These are phyloP conservation scores for Exsudoporus frostii DNA, from an alignment of 768 basidiomycete species.

Conservation along the genomic window DNA sequence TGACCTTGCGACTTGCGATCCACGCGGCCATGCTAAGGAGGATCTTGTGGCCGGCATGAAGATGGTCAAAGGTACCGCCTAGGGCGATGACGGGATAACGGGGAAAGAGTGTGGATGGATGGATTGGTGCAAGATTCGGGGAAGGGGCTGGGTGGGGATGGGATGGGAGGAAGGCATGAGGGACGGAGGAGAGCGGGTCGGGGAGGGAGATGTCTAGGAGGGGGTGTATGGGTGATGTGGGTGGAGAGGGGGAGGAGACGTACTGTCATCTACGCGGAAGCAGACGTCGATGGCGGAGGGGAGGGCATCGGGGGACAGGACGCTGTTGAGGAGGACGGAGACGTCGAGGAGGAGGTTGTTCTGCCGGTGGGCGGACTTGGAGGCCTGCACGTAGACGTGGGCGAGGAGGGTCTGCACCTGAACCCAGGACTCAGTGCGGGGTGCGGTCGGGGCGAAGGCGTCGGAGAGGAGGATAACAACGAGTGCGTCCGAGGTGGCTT, in stretches of 20 bases:
- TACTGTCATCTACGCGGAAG: conserved; percentile 45
- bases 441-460: conserved; percentile 42
- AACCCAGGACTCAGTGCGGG: conserved; percentile 54
- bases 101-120: conserved; percentile 7
- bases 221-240: conserved; percentile 4
- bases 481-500: conserved; percentile 47
- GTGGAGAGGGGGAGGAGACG: conserved; percentile 14
- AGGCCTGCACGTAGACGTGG: conserved; percentile 83
- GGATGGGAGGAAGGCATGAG: conserved; percentile 22
- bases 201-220: conserved; percentile 39
- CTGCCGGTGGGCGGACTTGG: conserved; percentile 62
- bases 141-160: conserved; percentile 6
- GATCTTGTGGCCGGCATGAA: conserved; percentile 97
- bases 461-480: conserved; percentile 64
- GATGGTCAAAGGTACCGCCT: conserved; percentile 97
- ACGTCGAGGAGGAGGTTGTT: conserved; percentile 73
- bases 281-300: conserved; percentile 39
- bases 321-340: conserved; percentile 69
- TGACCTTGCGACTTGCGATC: conserved; percentile 74
- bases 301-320: conserved; percentile 43
- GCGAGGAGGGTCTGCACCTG: conserved; percentile 75
- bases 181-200: conserved; percentile 36
- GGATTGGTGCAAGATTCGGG: not conserved
- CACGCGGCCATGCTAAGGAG: conserved; percentile 89
- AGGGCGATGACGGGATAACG: conserved; percentile 71